Base-by-base conservation (phyloP, 768 basidiomycete genomes). In the Trametes cinnabarina region DNA sequence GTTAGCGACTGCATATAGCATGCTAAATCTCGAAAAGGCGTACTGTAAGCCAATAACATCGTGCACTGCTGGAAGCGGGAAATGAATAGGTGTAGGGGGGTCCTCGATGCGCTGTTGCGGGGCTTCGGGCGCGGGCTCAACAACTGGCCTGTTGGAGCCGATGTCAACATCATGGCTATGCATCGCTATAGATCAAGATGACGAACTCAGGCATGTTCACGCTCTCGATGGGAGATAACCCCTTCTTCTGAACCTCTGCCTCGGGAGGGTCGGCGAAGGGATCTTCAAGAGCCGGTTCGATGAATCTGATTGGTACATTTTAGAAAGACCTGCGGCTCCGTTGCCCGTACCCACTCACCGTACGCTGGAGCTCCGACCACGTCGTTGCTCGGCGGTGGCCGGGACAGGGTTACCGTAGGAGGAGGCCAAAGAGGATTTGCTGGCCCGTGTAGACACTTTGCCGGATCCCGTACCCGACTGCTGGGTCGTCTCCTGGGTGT, bases 11-110 rank as follows among this genome's bases (percentile, higher is more conserved):
- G 20, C 4, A 34, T 11, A 6, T 3, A 22, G 3, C 12, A 35
- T 43, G 11, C 19, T 2, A 15, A n/a, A 12, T 3, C 30, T 32
- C 30, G 12, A 28, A 57, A 15, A 20, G 3, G 58, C 68, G 26
- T 32, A 66, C 72, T 43, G 65, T 67, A 75, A 66, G 12, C 69
- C 71, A 17, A 75, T 73, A 17, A 81, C 77, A 17, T 78, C 76
- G 37, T 70, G 66, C 50, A 76, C 67, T 6, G 74, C 65, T 9
- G 79, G 80, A 12, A 81, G 63, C 12, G 81, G 80, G 72, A 81
- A 74, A 7, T 69, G 39, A 11, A 81, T 65, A 0, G 69, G 58
- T 0, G 66, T 66, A 4, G 70, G 68, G 19, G 64, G 47, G 2
- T 58, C 58, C 2, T 56, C 54, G 8, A 53, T 58, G 4, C 43